A percentile compares a stretch with the other conserved stretches of the same genome.
Conservation (phyloP, 345 rosid genomes). For the Arabis alpina region DNA sequence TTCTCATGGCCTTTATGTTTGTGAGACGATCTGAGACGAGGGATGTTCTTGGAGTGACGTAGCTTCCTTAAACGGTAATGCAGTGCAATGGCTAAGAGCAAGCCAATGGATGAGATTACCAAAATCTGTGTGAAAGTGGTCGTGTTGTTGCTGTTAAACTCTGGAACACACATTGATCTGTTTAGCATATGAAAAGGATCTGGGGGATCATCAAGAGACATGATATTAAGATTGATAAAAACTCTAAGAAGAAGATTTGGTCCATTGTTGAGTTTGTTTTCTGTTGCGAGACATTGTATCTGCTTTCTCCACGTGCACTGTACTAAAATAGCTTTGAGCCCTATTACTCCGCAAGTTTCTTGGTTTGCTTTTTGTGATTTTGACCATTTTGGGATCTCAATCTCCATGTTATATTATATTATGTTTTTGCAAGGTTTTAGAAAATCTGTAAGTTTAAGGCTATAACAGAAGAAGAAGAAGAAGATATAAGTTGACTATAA, state of each 20-base stretch:
- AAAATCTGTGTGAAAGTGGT: constrained; percentile 58
- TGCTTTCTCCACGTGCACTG: constrained; percentile 40
- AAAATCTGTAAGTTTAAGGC: neutral
- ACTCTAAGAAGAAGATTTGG: constrained; percentile 19
- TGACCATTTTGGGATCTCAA: constrained; percentile 33
- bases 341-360: constrained; percentile 35
- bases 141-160: constrained; percentile 26
- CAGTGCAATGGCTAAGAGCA: constrained; percentile 66
- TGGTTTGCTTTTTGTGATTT: constrained; percentile 22
- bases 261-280: constrained; percentile 36
- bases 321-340: constrained; percentile 34
- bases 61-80: constrained; percentile 52
- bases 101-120: constrained; percentile 63
- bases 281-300: constrained; percentile 40
- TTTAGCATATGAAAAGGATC: constrained; percentile 10
- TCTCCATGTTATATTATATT: constrained; percentile 6
- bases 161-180: constrained; percentile 45
- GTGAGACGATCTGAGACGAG: constrained; percentile 52
- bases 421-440: constrained; percentile 6
- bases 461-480: neutral
- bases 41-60: constrained; percentile 66
- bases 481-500: constrained; percentile 1
- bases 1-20: constrained; percentile 58
- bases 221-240: constrained; percentile 20
- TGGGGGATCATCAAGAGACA: constrained; percentile 31